Evolutionary conservation across 2,329 filamentous ascomycete genomes (phyloP).

Genomic region (Epichloe sibirici): DNA sequence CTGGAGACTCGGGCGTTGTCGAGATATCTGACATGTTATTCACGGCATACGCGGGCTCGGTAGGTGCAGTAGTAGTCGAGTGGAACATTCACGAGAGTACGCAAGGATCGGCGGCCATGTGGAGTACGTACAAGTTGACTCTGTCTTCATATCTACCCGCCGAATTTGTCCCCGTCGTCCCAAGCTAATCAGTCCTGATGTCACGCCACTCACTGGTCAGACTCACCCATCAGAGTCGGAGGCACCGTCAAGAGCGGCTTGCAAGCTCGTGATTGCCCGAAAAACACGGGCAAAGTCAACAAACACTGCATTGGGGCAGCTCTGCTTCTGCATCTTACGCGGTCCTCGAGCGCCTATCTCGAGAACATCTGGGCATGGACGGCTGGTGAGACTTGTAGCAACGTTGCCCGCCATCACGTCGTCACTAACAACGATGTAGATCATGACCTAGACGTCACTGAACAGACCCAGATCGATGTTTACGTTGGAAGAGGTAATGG

Average conservation of each 20-base stretch:
- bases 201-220: constrained; percentile 1
- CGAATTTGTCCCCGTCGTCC: too few relatives aligned
- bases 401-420: background rate
- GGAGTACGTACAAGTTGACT: constrained; percentile 20
- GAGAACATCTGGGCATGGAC: constrained; percentile 53
- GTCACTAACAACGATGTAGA: background rate
- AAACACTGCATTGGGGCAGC: constrained; percentile 48
- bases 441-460: background rate
- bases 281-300: constrained; percentile 16
- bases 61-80: constrained; percentile 50
- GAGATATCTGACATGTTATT: constrained; percentile 55
- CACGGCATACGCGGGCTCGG: constrained; percentile 43
- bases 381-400: constrained; percentile 38
- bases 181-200: too few relatives aligned
- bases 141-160: too few relatives aligned
- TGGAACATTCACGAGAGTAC: constrained; percentile 42
- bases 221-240: constrained; percentile 37
- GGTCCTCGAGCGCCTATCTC: constrained; percentile 32
- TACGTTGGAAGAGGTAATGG: constrained; percentile 21
- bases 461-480: constrained; percentile 18
- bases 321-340: constrained; percentile 34
- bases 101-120: constrained; percentile 35
- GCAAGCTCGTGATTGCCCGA: constrained; percentile 11
- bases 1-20: constrained; percentile 43
- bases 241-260: constrained; percentile 13